Percentiles rank a stretch among this genome's conserved stretches.
Evolutionary conservation across 805 yeast genomes (phyloP).

Genomic region (Jamesozyma rosinii): DNA sequence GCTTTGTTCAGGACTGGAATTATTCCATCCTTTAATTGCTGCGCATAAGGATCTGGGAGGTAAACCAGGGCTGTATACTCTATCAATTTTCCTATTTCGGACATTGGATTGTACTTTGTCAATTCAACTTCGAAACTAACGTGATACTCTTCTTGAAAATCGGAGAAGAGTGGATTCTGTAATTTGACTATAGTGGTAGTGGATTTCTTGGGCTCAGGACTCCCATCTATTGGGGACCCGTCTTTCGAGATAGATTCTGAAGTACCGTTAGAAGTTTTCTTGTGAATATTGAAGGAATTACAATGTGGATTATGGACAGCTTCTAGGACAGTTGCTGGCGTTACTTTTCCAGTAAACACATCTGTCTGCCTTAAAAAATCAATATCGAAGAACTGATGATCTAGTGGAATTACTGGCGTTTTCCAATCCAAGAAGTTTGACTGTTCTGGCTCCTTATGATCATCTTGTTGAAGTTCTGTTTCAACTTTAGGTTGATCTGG

Average conservation of each 20-base stretch:
- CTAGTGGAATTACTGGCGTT: conserved; percentile 5
- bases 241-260: background rate
- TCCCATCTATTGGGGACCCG: background rate
- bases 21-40: conserved; percentile 7
- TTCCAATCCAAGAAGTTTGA: conserved; percentile 13
- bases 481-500: background rate
- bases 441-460: background rate
- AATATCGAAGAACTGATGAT: conserved; percentile 17
- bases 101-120: conserved; percentile 25
- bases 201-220: background rate
- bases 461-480: background rate
- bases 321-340: conserved; percentile 11
- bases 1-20: conserved; percentile 19
- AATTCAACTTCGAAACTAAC: conserved; percentile 14
- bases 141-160: conserved; percentile 21
- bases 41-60: conserved; percentile 15
- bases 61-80: conserved; percentile 22
- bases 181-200: conserved; percentile 9
- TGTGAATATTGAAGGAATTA: background rate
- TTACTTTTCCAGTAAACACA: conserved; percentile 5
- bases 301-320: background rate
- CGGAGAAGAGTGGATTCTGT: conserved; percentile 16
- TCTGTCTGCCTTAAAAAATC: conserved; percentile 5
- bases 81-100: conserved; percentile 26
- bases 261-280: background rate